A percentile compares a stretch with the other conserved stretches of the same genome.
Conservation (phyloP, 768 basidiomycete species). For the Tricholoma furcatifolium region DNA sequence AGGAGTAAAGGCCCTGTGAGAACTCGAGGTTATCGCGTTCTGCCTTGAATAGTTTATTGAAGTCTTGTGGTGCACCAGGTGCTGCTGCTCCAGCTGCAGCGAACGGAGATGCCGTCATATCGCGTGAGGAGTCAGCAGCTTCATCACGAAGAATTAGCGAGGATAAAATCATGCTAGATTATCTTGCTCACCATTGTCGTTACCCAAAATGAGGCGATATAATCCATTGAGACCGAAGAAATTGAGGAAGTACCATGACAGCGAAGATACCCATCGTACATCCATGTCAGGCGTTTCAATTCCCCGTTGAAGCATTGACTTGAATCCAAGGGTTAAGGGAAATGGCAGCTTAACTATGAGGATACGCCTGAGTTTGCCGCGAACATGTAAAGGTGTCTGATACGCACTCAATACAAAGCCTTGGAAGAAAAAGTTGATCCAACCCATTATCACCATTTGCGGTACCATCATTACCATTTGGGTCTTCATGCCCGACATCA, state of each 20-base stretch:
- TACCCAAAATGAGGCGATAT: conserved; percentile 90
- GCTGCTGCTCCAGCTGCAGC: conserved; percentile 46
- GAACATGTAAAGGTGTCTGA: neutral
- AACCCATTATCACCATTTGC: conserved; percentile 99
- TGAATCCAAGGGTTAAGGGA: conserved; percentile 95
- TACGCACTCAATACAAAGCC: conserved; percentile 95
- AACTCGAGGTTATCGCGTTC: conserved; percentile 94
- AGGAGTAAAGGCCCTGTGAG: conserved; percentile 80
- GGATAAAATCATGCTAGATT: neutral
- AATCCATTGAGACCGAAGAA: conserved; percentile 96
- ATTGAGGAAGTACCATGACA: conserved; percentile 99
- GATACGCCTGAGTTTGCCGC: neutral
- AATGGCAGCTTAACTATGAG: conserved; percentile 91
- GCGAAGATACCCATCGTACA: conserved; percentile 97
- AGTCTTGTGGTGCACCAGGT: conserved; percentile 75
- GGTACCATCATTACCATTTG: conserved; percentile 99
- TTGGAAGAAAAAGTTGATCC: conserved; percentile 99
- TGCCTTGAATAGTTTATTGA: conserved; percentile 83
- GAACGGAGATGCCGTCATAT: conserved; percentile 73
- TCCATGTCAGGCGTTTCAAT: conserved; percentile 96
- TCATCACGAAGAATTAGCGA: conserved; percentile 7
- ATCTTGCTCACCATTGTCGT: conserved; percentile 72
- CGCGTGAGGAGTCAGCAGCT: conserved; percentile 81
- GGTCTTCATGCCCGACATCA: conserved; percentile 99
- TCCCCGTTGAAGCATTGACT: conserved; percentile 95